phyloP scores from a whole-genome alignment of 495 filamentous ascomycete species.

The Lophiostoma macrostomum region DNA sequence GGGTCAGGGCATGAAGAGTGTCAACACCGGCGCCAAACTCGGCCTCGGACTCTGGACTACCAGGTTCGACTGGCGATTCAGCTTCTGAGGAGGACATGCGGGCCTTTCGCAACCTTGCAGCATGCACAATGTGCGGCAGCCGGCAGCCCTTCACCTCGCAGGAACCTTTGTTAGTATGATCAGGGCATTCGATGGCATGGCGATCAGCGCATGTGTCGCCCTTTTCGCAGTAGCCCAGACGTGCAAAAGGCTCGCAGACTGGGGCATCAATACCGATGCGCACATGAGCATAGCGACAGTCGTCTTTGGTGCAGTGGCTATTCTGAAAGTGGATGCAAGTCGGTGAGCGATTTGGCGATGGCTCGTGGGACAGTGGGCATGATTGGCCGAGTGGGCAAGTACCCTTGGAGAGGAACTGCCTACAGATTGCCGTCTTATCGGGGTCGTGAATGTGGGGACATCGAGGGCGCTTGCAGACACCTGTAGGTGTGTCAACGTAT shows the following conservation, averaged over 20 bases:
- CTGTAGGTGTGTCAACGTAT: constrained; percentile 42
- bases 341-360: constrained; percentile 79
- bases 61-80: not conserved
- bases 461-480: constrained; percentile 74
- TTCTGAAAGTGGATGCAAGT: constrained; percentile 86
- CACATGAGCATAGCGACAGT: constrained; percentile 88
- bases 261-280: constrained; percentile 75
- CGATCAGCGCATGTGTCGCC: constrained; percentile 74
- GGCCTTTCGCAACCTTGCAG: constrained; percentile 64
- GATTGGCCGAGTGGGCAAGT: constrained; percentile 72
- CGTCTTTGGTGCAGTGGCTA: constrained; percentile 82
- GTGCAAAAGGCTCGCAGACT: constrained; percentile 81
- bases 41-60: not conserved
- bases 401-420: constrained; percentile 75
- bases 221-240: constrained; percentile 85
- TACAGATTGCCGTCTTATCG: constrained; percentile 87
- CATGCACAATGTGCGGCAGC: constrained; percentile 84
- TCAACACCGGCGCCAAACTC: not conserved
- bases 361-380: constrained; percentile 92
- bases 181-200: constrained; percentile 87
- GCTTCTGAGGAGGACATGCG: not conserved
- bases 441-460: constrained; percentile 86
- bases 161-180: constrained; percentile 84
- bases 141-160: constrained; percentile 81
- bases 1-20: not conserved